Evolutionary conservation across 2,329 filamentous ascomycete genomes (phyloP).

Genomic region (Alternaria tenuissima): DNA sequence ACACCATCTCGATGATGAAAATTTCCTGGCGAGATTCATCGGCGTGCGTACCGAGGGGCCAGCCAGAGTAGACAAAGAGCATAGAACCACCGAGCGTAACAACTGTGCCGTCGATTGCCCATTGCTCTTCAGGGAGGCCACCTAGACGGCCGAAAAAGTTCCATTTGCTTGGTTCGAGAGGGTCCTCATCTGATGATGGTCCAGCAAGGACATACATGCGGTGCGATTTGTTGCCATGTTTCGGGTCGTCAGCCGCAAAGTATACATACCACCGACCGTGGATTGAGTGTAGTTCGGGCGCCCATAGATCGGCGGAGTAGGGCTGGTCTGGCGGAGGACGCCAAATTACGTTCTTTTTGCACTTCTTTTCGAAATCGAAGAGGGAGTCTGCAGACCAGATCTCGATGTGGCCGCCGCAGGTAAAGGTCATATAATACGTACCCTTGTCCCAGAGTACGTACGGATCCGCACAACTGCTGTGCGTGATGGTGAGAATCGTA

Average conservation of each 20-base stretch:
- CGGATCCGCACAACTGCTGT: constrained; percentile 54
- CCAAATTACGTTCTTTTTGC: constrained; percentile 53
- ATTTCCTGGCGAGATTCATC: constrained; percentile 55
- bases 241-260: constrained; percentile 54
- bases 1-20: constrained; percentile 53
- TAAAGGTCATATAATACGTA: constrained; percentile 58
- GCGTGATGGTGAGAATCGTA: constrained; percentile 54
- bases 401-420: constrained; percentile 55
- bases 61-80: constrained; percentile 58
- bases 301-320: constrained; percentile 61
- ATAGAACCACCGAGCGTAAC: constrained; percentile 49
- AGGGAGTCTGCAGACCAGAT: constrained; percentile 55
- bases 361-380: constrained; percentile 50
- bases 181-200: constrained; percentile 44
- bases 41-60: constrained; percentile 50
- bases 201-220: constrained; percentile 58
- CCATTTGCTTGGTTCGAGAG: constrained; percentile 47
- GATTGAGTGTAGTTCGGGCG: constrained; percentile 63
- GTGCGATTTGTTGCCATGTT: constrained; percentile 55
- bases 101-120: constrained; percentile 60
- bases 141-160: constrained; percentile 53
- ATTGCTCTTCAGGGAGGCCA: constrained; percentile 54
- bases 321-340: constrained; percentile 53
- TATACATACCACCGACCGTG: constrained; percentile 64
- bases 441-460: constrained; percentile 54